These are phyloP conservation scores for Boletus patriciae DNA, from an alignment of 768 basidiomycete species.

Conservation along the genomic window DNA sequence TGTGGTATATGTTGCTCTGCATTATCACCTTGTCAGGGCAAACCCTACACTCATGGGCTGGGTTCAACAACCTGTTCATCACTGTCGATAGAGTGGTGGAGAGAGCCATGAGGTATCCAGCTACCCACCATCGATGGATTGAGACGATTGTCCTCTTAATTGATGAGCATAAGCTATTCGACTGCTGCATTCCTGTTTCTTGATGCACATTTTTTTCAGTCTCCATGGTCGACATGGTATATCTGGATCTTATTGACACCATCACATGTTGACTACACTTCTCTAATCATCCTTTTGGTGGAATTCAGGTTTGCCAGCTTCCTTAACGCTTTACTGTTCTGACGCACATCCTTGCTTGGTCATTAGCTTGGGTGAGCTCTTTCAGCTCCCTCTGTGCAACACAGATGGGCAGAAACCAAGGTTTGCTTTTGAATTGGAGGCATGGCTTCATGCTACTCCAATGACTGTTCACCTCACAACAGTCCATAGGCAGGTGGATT, in stretches of 20 bases:
- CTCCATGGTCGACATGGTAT: neutral
- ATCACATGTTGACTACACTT: neutral
- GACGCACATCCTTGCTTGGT: neutral
- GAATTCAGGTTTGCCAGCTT: neutral
- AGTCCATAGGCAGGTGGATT: neutral
- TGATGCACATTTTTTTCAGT: too few species aligned
- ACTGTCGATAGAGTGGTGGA: neutral
- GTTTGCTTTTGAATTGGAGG: neutral
- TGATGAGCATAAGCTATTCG: neutral
- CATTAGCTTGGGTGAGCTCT: neutral
- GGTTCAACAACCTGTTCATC: neutral
- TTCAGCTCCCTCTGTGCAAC: neutral
- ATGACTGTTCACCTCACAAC: neutral
- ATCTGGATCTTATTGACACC: neutral
- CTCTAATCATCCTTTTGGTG: neutral
- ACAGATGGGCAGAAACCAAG: neutral
- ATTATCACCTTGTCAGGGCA: neutral
- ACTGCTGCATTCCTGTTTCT: neutral
- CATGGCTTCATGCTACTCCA: neutral
- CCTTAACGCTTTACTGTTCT: neutral
- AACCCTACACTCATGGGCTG: neutral
- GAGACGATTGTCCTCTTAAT: neutral
- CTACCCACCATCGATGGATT: neutral
- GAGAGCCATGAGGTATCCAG: neutral
- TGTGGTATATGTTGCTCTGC: neutral